Base-by-base conservation (phyloP, 179 eudicot genomes). In the Beta macrorhiza region DNA sequence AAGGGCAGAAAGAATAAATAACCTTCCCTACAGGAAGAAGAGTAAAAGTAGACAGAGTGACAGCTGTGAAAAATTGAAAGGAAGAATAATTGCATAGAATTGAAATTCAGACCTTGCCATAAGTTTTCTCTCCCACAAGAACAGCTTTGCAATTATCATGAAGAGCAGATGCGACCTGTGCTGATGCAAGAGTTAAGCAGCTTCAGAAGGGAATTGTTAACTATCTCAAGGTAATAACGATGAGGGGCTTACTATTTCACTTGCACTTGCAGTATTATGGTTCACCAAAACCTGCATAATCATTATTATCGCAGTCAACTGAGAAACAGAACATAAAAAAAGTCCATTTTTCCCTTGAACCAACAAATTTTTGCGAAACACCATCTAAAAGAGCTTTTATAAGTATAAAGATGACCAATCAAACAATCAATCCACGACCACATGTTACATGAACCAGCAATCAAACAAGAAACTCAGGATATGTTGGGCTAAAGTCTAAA, bases 111-210 rank as follows among this genome's bases (percentile, higher is more conserved):
- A 95, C 99, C 98, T 95, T 95, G 81, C 99, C 99, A 64, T 86
- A 93, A 55, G 99, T 95, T 82, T 81, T 90, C 72, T 95, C 99
- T 67, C 99, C 99, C 67, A 92, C 98, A 82, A 96, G 99, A 69
- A 90, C 92, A 78, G 99, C 97, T 88, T 85, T 91, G 87, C 99
- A 96, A 87, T 96, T 96, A 82, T 96, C 98, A 85, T 96, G 98
- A 84, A 95, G 98, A 75, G 99, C 98, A 78, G 97, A 89, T 61
- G 99, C 99, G 57, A 96, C 99, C 99, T 93, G 92, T 69, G 90
- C 78, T 8, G 76, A 65, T 25, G 69, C 76, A 62, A 68, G 67
- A 62, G 79, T 85, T 79, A 83, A 42, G 57, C 79, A 72, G 3
- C 80, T 56, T 29, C 37, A 29, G 58, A 29, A 37, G 37, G 62